Base-by-base conservation (phyloP, 352 stramenopile genomes). In the Globisporangium mamillatum region DNA sequence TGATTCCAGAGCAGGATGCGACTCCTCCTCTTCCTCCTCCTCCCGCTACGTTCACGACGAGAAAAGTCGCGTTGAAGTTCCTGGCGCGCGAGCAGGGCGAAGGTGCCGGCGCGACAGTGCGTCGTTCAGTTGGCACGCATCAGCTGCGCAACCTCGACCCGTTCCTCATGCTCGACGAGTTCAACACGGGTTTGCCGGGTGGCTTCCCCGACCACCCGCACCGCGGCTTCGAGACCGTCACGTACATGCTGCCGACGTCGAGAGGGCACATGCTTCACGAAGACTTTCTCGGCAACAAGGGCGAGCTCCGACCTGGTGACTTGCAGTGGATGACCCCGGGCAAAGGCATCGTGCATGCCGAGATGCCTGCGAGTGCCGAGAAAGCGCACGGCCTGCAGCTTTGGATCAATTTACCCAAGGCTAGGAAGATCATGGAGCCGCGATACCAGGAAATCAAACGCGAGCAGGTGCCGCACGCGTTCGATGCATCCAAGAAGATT, bases 171-270 rank as follows among this genome's bases (percentile, higher is more conserved):
- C 66, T 89, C 24, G 79, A 88, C 60, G 81, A 89, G 52, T 84
- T 84, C 70, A 74, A 83, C 63, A 70, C 80, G 7, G 79, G 71
- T 0, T 53, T 86, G 0, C 78, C 90, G 2, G 89, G 93, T 32
- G 92, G 92, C 1, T 98, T 97, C 79, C 87, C 92, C 1, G 77
- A 92, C 36, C 94, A 98, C 79, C 90, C 91, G 24, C 94, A 98
- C 75, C 74, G 90, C 57, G 94, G 94, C 24, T 98, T 98, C 65
- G 81, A 97, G 59, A 98, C 92, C 1, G 78, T 98, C 1, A 98
- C 94, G 24, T 97, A 97, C 74, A 82, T 95, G 75, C 69, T 98
- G 10, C 79, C 79, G 27, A 76, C 70, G 0, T 83, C 76, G 4
- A 78, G 90, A 60, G 92, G 94, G 32, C 80, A 86, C 24, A 93